Base-by-base conservation (phyloP, 176 grass and related monocot genomes). In the Raddia guianensis region DNA sequence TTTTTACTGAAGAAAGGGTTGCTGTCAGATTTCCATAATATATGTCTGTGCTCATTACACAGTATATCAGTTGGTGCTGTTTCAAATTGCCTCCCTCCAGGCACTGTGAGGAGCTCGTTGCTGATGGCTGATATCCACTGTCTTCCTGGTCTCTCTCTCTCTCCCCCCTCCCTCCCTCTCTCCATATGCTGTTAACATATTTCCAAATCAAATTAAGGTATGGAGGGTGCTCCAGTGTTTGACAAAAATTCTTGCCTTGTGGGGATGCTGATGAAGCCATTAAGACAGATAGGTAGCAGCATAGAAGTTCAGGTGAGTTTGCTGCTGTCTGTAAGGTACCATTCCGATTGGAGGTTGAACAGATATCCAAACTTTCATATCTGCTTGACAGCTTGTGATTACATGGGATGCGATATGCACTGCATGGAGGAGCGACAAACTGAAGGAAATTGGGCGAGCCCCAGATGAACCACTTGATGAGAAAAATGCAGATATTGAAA, bases 171-270 rank as follows among this genome's bases (percentile, higher is more conserved):
- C 27, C 27, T 27, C 27, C 27, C 27, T 27, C 27, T 27, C 27
- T 27, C 27, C 27, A 13, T 3, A 12, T 79, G 27, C 10, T 75
- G 49, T 69, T 83, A 67, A 88, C 77, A 34, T 78, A 35, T 43
- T 81, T 75, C 77, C 53, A 65, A 87, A 85, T 68, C 71, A 55
- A 80, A 0, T 70, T 70, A 76, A 98, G 95, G 95, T 83, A 98
- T 91, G 95, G 92, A 98, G 91, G 95, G 95, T 35, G 86, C 88
- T 85, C 91, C 92, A 74, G 95, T 94, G 72, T 92, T 98, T 76
- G 90, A 94, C 68, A 86, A 73, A 85, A 75, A 89, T 51, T 80
- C 81, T 85, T 83, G 59, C 76, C 90, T 98, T 73, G 70, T 89
- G 70, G 95, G 95, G 13, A 83, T 98, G 83, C 74, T 98, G 60